Conservation (phyloP, 2,329 filamentous ascomycete species). For the Trichoderma aggressivum region DNA sequence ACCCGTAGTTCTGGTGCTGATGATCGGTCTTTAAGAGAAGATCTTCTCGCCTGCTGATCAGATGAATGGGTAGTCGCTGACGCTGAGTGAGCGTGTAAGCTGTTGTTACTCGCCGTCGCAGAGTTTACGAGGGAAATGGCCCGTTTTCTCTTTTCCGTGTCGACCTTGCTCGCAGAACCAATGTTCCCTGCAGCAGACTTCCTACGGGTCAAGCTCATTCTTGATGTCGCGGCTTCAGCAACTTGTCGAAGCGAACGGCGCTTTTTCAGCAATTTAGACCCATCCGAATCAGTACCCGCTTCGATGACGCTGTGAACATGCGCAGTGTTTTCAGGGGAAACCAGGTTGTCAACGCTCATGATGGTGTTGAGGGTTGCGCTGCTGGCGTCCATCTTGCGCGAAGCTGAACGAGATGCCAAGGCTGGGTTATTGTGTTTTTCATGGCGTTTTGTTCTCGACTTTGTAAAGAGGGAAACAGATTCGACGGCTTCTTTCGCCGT, state of each 20-base stretch:
- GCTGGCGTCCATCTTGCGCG: conserved; percentile 40
- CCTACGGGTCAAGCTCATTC: conserved; percentile 11
- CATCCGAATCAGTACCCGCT: not conserved
- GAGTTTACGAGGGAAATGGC: not conserved
- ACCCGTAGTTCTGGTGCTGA: conserved; percentile 29
- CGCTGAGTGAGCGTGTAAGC: not conserved
- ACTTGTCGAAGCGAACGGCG: conserved; percentile 10
- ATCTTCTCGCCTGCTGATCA: conserved; percentile 7
- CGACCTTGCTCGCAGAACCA: not conserved
- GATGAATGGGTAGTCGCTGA: not conserved
- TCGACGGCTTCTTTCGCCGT: not conserved
- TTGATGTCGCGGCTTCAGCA: conserved; percentile 14
- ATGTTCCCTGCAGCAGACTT: conserved; percentile 15
- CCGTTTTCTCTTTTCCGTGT: not conserved
- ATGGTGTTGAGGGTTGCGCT: conserved; percentile 50
- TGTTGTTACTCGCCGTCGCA: not conserved
- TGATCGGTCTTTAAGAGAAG: conserved; percentile 16
- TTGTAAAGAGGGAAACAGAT: not conserved
- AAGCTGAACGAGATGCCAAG: conserved; percentile 35
- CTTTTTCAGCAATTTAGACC: not conserved
- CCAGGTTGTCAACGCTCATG: conserved; percentile 47
- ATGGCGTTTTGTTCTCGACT: not conserved
- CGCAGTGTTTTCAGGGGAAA: not conserved
- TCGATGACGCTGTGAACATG: not conserved
- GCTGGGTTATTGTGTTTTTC: conserved; percentile 29